Evolutionary conservation across 2,329 filamentous ascomycete species (phyloP).

Genomic region (Cryphonectria naterciae): DNA sequence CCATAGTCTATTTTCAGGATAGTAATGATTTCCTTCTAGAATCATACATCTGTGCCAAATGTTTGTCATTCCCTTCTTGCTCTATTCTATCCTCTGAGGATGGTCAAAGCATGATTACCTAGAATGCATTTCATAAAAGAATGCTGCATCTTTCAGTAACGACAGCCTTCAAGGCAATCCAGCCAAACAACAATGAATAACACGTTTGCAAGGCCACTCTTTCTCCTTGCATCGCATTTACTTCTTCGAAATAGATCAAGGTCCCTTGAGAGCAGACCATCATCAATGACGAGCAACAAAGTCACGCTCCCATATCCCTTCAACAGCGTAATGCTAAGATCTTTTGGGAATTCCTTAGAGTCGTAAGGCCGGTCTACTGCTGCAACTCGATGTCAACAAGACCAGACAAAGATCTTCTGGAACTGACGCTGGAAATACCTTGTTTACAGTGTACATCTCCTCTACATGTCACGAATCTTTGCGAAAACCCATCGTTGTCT

Average conservation of each 20-base stretch:
- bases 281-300: not conserved
- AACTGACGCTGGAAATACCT: not conserved
- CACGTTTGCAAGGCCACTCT: not conserved
- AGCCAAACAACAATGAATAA: too few species aligned
- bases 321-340: not conserved
- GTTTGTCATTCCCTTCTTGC: not conserved
- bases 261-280: not conserved
- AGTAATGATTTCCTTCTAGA: not conserved
- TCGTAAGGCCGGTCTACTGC: not conserved
- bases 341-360: not conserved
- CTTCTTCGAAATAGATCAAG: not conserved
- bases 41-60: not conserved
- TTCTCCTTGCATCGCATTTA: not conserved
- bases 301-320: not conserved
- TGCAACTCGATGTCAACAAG: not conserved
- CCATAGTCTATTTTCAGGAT: not conserved
- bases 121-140: rapidly evolving
- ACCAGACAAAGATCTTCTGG: not conserved
- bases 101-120: not conserved
- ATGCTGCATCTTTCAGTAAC: not conserved
- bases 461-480: not conserved
- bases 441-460: not conserved
- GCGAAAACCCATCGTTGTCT: not conserved
- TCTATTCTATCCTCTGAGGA: not conserved
- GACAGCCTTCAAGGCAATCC: not conserved